phyloP scores from a whole-genome alignment of 495 filamentous ascomycete genomes.

The Aspergillus panamensis region DNA sequence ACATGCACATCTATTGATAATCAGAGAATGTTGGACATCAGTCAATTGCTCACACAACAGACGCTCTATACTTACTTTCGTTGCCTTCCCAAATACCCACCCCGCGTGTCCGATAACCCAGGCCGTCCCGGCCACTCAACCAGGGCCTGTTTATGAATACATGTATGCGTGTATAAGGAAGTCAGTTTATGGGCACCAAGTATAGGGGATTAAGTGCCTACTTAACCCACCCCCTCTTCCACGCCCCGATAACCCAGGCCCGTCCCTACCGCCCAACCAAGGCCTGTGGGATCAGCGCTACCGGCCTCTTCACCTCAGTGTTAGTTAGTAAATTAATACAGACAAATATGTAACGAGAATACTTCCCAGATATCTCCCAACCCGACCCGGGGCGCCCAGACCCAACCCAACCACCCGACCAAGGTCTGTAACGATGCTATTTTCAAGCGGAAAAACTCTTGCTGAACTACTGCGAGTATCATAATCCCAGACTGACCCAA shows the following conservation, averaged over 20 bases:
- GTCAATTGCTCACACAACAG: background rate
- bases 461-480: background rate
- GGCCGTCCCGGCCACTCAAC: constrained; percentile 12
- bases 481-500: too few relatives aligned
- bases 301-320: too few relatives aligned
- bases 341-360: background rate
- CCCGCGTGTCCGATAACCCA: constrained; percentile 9
- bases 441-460: background rate
- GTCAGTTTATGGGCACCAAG: too few relatives aligned
- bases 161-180: too few relatives aligned
- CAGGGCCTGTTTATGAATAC: constrained; percentile 8
- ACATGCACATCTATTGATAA: too few relatives aligned
- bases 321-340: too few relatives aligned
- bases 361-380: background rate
- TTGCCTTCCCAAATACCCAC: constrained; percentile 2
- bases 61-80: background rate
- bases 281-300: background rate
- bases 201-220: too few relatives aligned
- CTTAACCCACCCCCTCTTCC: too few relatives aligned
- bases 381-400: background rate
- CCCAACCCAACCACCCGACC: constrained; percentile 3
- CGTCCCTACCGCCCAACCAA: constrained; percentile 17
- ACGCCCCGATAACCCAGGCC: constrained; percentile 3
- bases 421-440: background rate
- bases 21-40: background rate